Conservation (phyloP, 139 green algal genomes). For the Picochlorum sp. region DNA sequence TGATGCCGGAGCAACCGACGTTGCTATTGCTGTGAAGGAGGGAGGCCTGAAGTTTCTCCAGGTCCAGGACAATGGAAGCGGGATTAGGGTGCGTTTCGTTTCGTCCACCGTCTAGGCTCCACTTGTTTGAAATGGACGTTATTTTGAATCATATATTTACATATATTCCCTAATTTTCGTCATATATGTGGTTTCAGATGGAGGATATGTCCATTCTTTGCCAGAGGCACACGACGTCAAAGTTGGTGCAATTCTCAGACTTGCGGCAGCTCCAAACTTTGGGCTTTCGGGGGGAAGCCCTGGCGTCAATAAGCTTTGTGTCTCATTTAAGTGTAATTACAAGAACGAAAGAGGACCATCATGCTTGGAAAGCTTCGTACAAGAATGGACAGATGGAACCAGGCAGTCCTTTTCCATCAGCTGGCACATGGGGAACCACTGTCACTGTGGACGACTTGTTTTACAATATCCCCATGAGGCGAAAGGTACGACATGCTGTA, state of each 20-base stretch:
- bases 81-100: conserved; percentile 50
- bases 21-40: conserved; percentile 73
- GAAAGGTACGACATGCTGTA: conserved; percentile 33
- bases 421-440: conserved; percentile 73
- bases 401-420: conserved; percentile 53
- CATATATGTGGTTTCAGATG: conserved; percentile 26
- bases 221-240: conserved; percentile 87
- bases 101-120: not conserved
- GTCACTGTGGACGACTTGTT: conserved; percentile 93
- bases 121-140: not conserved
- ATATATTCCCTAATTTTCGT: not conserved
- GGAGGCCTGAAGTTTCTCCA: conserved; percentile 86
- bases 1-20: conserved; percentile 56
- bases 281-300: conserved; percentile 90
- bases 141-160: not conserved
- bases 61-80: conserved; percentile 86
- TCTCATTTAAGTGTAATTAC: conserved; percentile 85
- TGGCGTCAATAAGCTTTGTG: conserved; percentile 79
- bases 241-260: conserved; percentile 82
- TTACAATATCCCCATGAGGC: conserved; percentile 77
- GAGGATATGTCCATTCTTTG: conserved; percentile 79
- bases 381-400: conserved; percentile 43
- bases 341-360: conserved; percentile 47
- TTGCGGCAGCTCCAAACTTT: conserved; percentile 73
- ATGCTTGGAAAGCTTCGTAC: conserved; percentile 56